Base-by-base conservation (phyloP, 345 rosid genomes). In the Eucalyptus curtisii region DNA sequence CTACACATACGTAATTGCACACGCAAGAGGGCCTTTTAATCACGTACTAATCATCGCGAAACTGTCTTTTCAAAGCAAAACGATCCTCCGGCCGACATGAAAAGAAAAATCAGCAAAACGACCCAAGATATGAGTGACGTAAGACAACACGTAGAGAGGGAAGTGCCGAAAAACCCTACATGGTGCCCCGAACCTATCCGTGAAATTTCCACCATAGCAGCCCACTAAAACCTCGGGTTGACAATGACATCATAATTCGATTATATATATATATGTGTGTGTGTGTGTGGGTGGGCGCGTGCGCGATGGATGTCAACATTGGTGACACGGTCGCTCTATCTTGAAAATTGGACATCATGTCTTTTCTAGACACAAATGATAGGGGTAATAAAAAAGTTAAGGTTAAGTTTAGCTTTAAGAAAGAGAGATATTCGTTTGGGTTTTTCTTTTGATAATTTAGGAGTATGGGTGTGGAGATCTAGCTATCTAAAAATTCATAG, bases 251-350 rank as follows among this genome's bases (percentile, higher is more conserved):
- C 82, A 19, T 6, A 19, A 37, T 76, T 20, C 42, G 47, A 20
- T 76, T 10, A 19, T 37, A 2, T 37, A 20, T 31, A 2, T 13
- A 4, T 17, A 0, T 13, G 2, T 4, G 6, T 11, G 27, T 6
- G n/a, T 0, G 31, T 13, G 15, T 61, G 37, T 13, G 1, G 13
- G 37, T 4, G 3, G 3, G 45, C 15, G n/a, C n/a, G n/a, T n/a
- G n/a, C n/a, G n/a, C n/a, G n/a, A 20, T 40, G 45, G 27, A 76
- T 76, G 47, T 76, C 82, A 76, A 40, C 82, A 37, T 76, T 37
- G 15, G 15, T 76, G 20, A 15, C 47, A 76, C 27, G 0, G 1
- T 76, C 47, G 24, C 47, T 40, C 47, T 37, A 76, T 37, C 45
- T 76, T 37, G 82, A 76, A 76, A 40, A 76, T 20, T 19, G 27